Base-by-base conservation (phyloP, 768 basidiomycete genomes). In the Imleria badia region DNA sequence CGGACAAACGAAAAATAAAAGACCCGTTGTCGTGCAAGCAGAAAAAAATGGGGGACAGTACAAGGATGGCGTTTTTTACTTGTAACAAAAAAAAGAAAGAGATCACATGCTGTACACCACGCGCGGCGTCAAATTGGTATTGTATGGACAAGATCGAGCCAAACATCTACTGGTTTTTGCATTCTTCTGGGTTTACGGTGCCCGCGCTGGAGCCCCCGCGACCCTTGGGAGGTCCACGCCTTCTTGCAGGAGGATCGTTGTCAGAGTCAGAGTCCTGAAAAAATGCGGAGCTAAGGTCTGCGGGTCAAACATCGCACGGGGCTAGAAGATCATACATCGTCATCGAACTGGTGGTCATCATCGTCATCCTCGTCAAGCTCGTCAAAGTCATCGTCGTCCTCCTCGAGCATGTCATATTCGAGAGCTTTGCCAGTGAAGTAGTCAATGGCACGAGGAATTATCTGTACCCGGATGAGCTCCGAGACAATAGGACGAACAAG, bases 401-500 rank as follows among this genome's bases (percentile, higher is more conserved):
- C 76, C 43, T 26, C 26, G 26, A 60, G 59, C 60, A 79, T 69
- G 38, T 91, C 91, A 69, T 87, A 94, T 63, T 93, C 86, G 45
- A 97, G 82, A 14, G 94, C 93, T 75, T 95, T 95, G 60, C 95
- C 95, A 7, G 94, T 97, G 78, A 99, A 99, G 79, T 89, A 98
- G 74, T 98, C 97, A 54, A 98, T 77, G 13, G 94, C 96, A 58
- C 90, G 90, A 51, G 96, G 95, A 56, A 99, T 92, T 67, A 98
- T 81, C 92, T 96, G 60, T 23, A 20, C 48, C n/a, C 1, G 40
- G 35, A 7, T 58, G 49, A 59, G 48, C n/a, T 26, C 36, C 20
- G 5, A 7, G 31, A 17, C 11, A 15, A 17, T 1, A 20, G 20
- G 39, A 19, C 19, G 29, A 36, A 35, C 15, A 17, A 43, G 19